Evolutionary conservation across 2,329 filamentous ascomycete species (phyloP).

Genomic region (Pseudogymnoascus sp.): DNA sequence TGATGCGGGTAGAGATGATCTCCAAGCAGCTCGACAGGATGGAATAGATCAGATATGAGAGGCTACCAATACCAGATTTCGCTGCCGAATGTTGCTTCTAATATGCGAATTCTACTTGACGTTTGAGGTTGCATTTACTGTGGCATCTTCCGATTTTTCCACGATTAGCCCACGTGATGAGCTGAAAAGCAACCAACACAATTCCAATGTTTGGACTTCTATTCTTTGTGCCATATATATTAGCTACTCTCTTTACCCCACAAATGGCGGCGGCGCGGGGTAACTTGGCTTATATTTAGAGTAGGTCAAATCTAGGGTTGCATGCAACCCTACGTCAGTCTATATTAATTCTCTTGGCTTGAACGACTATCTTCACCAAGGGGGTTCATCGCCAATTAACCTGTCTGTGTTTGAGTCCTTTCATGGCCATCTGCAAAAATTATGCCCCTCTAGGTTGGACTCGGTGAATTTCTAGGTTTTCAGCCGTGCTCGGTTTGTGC

Average conservation of each 20-base stretch:
- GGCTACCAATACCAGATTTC: not conserved
- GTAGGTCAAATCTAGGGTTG: not conserved
- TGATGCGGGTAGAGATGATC: not conserved
- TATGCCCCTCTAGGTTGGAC: not conserved
- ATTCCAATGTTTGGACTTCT: not conserved
- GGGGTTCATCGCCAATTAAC: not conserved
- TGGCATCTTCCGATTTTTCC: not conserved
- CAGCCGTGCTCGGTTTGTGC: not conserved
- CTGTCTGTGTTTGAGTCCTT: not conserved
- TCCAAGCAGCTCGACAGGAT: not conserved
- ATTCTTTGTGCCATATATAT: not conserved
- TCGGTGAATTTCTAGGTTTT: not conserved
- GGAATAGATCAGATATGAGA: not conserved
- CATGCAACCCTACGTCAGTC: not conserved
- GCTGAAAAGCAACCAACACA: not conserved
- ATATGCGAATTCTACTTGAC: not conserved
- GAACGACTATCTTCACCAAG: not conserved
- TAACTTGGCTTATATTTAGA: not conserved
- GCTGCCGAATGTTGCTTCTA: not conserved
- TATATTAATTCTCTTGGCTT: conserved; percentile 1
- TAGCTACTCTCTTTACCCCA: not conserved
- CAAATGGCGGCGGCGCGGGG: not conserved
- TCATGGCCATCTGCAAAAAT: not conserved
- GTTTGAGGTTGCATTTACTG: not conserved
- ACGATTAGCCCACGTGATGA: not conserved